A percentile compares a stretch with the other conserved stretches of the same genome.
Conservation (phyloP, 768 basidiomycete species). For the Mycena chlorophos region DNA sequence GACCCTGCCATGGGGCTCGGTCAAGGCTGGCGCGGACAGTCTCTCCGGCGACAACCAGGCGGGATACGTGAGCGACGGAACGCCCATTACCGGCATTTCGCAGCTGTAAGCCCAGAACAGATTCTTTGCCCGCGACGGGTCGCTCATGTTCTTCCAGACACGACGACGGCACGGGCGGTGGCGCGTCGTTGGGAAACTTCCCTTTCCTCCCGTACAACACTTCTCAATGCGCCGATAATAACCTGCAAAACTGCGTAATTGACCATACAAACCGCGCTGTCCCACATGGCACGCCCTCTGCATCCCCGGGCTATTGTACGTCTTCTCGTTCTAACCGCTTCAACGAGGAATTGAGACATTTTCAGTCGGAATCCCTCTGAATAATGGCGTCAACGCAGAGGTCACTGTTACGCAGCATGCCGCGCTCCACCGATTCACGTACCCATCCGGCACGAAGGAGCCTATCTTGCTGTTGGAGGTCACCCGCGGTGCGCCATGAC, state of each 20-base stretch:
- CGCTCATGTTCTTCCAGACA: constrained; percentile 9
- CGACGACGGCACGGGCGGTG: constrained; percentile 8
- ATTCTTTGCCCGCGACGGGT: neutral
- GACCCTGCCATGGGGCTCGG: constrained; percentile 43
- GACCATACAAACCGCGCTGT: constrained; percentile 5
- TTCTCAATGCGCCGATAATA: constrained; percentile 9
- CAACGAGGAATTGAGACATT: neutral
- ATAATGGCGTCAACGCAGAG: constrained; percentile 45
- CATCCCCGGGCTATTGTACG: constrained; percentile 20
- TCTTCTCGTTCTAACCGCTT: neutral
- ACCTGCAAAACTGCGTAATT: constrained; percentile 10
- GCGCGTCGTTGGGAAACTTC: constrained; percentile 13
- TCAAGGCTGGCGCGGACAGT: constrained; percentile 41
- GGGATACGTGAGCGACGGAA: constrained; percentile 20
- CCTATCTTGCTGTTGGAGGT: constrained; percentile 20
- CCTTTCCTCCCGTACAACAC: constrained; percentile 12
- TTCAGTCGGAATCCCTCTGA: constrained; percentile 27
- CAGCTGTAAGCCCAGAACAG: constrained; percentile 12
- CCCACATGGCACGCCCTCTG: constrained; percentile 10
- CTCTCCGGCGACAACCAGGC: constrained; percentile 18
- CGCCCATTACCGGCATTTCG: constrained; percentile 18
- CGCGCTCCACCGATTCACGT: constrained; percentile 45
- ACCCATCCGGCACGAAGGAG: constrained; percentile 37
- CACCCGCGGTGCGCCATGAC: constrained; percentile 5
- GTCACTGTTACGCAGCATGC: constrained; percentile 45